Base-by-base conservation (phyloP, 208 protist species). In the Wallacemonas sp. region DNA sequence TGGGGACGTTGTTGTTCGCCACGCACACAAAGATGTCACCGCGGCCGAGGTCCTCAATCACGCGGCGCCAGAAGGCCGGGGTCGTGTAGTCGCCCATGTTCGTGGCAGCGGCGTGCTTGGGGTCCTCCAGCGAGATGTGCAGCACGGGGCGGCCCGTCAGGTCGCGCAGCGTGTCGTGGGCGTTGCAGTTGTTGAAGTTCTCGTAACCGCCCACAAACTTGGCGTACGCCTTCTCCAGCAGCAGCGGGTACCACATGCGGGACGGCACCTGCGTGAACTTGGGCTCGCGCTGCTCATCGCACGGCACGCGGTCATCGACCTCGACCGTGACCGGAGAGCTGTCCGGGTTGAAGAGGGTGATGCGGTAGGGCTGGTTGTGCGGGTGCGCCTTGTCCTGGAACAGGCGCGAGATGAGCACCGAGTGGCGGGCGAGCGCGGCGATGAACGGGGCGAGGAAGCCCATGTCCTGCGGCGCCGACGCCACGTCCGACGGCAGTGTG, bases 181-280 rank as follows among this genome's bases (percentile, higher is more conserved):
- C 70, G 57, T 86, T 93, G 77, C 87, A 91, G 66, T 87, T 81
- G 71, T 88, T 79, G 50, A 96, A 85, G 67, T 81, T 86, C 42
- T 82, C 72, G 70, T 93, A 96, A 20, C 86, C 81, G 61, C 88
- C 87, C 23, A 93, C 79, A 66, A 93, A 93, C 79, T 96, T 96
- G 20, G 91, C 91, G 76, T 96, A 96, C 31, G 91, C 91, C 86
- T 96, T 96, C 78, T 96, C 91, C 52, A 96, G 77, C 49, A 96
- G 67, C 29, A 93, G 69, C 33, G 91, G 87, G 69, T 91, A 96
- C 82, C 83, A 89, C 72, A 86, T 83, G 33, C 77, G 84, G 8
- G 74, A 72, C 31, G 86, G 84, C 38, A 85, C 75, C 33, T 75
- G 84, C 18, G 84, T 86, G 67, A 91, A 94, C 77, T 86, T 88